Base-by-base conservation (phyloP, 2,329 filamentous ascomycete genomes). In the Dendrostoma leiphaemia region DNA sequence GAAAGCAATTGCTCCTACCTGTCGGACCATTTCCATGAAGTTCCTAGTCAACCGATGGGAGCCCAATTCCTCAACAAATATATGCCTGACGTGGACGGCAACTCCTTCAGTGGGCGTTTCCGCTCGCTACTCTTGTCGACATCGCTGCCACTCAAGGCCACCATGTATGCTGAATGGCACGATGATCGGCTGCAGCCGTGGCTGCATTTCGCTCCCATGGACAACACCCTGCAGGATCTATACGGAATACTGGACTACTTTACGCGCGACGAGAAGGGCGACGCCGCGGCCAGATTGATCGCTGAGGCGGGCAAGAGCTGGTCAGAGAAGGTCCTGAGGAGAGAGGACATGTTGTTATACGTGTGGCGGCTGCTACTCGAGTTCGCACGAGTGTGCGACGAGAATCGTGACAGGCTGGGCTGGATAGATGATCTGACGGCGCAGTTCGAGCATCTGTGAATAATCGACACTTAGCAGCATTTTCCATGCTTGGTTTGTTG, bases 111-210 rank as follows among this genome's bases (percentile, higher is more conserved):
- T 51, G 83, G 81, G 4, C 77, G 84, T n/a, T 88, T 82, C 68
- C 77, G 80, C 44, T 78, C 77, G 0, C 86, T 90, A 61, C 71
- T 91, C 8, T 74, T 78, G 24, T 86, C 81, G 34, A 87, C 81
- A 1, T 84, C 80, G 43, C 67, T 89, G 31, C 84, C 85, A 1
- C 79, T 91, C 65, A 91, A 91, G 69, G 80, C 83, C 12, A 90
- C 87, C 3, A 77, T 90, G 40, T 91, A 88, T 65, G 73, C 81
- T 8, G 88, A 91, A 66, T 91, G 88, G 88, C 87, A 90, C 65
- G 87, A 90, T 65, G 78, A 81, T 40, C 77, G 88, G 6, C 74
- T 91, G 0, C 71, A 83, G 13, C 82, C 86, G 0, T 91, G 88
- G 88, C 73, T 80, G 59, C 88, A 91, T 68, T 91, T 88, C 62